These are phyloP conservation scores for Phytophthora tubulina DNA, from an alignment of 352 stramenopile species.

Conservation along the genomic window DNA sequence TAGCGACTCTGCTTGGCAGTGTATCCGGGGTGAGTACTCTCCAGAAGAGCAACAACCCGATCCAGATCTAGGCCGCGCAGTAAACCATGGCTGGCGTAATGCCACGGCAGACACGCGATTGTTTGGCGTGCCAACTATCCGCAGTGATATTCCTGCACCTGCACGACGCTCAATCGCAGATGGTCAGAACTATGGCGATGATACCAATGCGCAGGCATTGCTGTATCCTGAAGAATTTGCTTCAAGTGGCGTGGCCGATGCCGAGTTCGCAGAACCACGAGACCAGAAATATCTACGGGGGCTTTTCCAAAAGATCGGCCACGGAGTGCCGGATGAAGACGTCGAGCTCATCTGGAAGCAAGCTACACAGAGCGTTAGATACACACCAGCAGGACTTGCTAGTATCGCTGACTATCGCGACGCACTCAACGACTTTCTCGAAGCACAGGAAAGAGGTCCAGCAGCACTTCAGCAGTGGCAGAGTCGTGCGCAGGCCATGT, in stretches of 20 bases:
- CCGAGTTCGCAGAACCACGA: constrained; percentile 81
- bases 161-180: constrained; percentile 85
- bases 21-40: constrained; percentile 88
- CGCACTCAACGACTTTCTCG: constrained; percentile 76
- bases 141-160: constrained; percentile 84
- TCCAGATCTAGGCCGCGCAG: constrained; percentile 79
- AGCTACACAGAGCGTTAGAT: constrained; percentile 50
- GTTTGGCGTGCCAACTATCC: constrained; percentile 90
- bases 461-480: constrained; percentile 62
- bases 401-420: constrained; percentile 82
- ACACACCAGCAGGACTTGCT: constrained; percentile 52
- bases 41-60: constrained; percentile 85
- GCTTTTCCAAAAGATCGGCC: constrained; percentile 81
- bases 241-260: constrained; percentile 80
- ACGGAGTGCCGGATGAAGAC: constrained; percentile 61
- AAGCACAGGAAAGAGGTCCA: constrained; percentile 56
- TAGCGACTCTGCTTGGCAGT: constrained; percentile 67
- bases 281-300: constrained; percentile 64
- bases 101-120: constrained; percentile 59
- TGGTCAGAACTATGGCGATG: constrained; percentile 92
- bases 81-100: constrained; percentile 91
- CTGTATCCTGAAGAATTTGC: constrained; percentile 89
- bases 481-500: constrained; percentile 42
- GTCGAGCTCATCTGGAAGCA: constrained; percentile 83
- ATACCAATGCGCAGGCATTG: constrained; percentile 80